Percentiles rank a stretch among this genome's conserved stretches.
These are phyloP conservation scores for Mycena rebaudengoi DNA, from an alignment of 768 basidiomycete species.

Conservation along the genomic window DNA sequence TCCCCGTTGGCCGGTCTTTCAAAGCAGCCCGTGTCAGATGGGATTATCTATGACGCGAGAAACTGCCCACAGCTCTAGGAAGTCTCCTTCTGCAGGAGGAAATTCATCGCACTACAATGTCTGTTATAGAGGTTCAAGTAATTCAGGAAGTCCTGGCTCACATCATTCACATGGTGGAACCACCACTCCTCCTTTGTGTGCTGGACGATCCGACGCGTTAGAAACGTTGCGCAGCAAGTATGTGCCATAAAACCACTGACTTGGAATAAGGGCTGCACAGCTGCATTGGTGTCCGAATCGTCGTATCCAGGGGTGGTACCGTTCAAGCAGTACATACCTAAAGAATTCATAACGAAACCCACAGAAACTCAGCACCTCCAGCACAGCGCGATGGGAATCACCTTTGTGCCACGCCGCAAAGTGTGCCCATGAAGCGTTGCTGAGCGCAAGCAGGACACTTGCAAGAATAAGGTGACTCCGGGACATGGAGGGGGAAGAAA, in stretches of 20 bases:
- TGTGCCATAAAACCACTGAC: slow-evolving; percentile 27
- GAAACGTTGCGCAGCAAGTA: not conserved
- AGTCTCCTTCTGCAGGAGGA: slow-evolving; percentile 51
- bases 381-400: slow-evolving; percentile 3
- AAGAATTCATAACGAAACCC: no score
- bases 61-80: slow-evolving; percentile 50
- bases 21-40: not conserved
- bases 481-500: slow-evolving; percentile 1
- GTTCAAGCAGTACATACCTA: slow-evolving; percentile 48
- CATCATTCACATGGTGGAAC: slow-evolving; percentile 50
- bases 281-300: slow-evolving; percentile 40
- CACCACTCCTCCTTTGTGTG: slow-evolving; percentile 48
- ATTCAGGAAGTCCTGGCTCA: slow-evolving; percentile 24
- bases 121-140: not conserved
- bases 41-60: not conserved
- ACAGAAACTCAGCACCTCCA: no score
- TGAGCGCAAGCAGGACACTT: not conserved
- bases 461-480: not conserved
- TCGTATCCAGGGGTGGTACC: slow-evolving; percentile 41
- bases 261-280: slow-evolving; percentile 45
- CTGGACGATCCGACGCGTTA: slow-evolving; percentile 25
- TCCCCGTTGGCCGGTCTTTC: slow-evolving; percentile 48
- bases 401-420: slow-evolving; percentile 43
- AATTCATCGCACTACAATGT: slow-evolving; percentile 51
- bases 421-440: slow-evolving; percentile 25